Evolutionary conservation across 768 basidiomycete genomes (phyloP).

Genomic region (Tylopilus felleus): DNA sequence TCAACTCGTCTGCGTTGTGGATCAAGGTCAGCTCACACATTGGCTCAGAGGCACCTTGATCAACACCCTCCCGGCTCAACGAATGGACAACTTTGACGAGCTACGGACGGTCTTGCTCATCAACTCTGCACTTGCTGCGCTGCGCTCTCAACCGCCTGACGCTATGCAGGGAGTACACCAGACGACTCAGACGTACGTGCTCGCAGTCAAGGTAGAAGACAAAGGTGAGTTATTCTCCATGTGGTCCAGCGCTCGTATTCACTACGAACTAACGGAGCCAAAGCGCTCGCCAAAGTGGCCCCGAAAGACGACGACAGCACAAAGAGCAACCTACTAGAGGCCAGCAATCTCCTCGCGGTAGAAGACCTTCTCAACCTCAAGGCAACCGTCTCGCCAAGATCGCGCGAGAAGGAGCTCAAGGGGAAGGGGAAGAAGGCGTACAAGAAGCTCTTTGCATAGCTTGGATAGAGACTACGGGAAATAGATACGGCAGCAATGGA

Average conservation of each 20-base stretch:
- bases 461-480: background rate
- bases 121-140: slow-evolving; percentile 82
- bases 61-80: slow-evolving; percentile 64
- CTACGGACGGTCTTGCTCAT: slow-evolving; percentile 82
- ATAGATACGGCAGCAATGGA: background rate
- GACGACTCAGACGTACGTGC: slow-evolving; percentile 65
- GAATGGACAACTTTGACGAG: slow-evolving; percentile 59
- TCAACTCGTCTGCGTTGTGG: background rate
- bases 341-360: slow-evolving; percentile 63
- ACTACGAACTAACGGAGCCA: slow-evolving; percentile 47
- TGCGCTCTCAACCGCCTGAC: slow-evolving; percentile 57
- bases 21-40: background rate
- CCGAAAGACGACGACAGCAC: slow-evolving; percentile 78
- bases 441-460: slow-evolving; percentile 78
- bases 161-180: slow-evolving; percentile 47
- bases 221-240: slow-evolving; percentile 48
- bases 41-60: slow-evolving; percentile 83
- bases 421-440: slow-evolving; percentile 85
- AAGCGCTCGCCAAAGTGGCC: slow-evolving; percentile 69
- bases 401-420: slow-evolving; percentile 64
- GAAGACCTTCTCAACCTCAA: slow-evolving; percentile 47
- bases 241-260: background rate
- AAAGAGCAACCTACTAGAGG: slow-evolving; percentile 72
- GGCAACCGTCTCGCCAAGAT: slow-evolving; percentile 69
- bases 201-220: slow-evolving; percentile 57